Conservation (phyloP, 2,329 filamentous ascomycete species). For the Pseudopyricularia cyperi region DNA sequence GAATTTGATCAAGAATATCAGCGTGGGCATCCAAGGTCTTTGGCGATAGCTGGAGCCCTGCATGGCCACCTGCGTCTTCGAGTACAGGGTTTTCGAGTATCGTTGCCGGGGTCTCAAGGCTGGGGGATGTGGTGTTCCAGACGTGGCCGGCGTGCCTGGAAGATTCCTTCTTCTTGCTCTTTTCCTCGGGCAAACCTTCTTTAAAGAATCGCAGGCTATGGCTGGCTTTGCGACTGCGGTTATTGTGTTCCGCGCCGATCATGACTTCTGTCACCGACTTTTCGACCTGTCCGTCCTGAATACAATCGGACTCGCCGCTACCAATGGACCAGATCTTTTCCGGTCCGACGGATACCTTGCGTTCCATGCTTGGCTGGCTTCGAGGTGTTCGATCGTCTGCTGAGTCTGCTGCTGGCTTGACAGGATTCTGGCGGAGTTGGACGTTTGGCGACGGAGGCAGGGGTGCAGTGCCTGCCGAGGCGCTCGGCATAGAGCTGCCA, state of each 20-base stretch:
- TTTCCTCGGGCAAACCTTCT: constrained; percentile 49
- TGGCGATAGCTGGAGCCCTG: constrained; percentile 5
- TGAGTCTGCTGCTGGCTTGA: constrained; percentile 2
- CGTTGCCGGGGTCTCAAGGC: not conserved
- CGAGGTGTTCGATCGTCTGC: constrained; percentile 17
- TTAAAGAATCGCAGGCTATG: constrained; percentile 56
- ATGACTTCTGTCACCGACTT: constrained; percentile 51
- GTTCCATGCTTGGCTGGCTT: constrained; percentile 25
- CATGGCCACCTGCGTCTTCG: not conserved
- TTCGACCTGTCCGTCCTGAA: constrained; percentile 44
- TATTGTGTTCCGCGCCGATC: constrained; percentile 47
- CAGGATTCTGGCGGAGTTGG: not conserved
- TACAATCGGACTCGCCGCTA: constrained; percentile 31
- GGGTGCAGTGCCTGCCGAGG: not conserved
- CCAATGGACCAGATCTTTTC: constrained; percentile 55
- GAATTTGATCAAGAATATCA: not conserved
- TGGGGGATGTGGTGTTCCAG: not conserved
- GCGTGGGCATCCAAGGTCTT: constrained; percentile 5
- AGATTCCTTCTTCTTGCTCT: constrained; percentile 37
- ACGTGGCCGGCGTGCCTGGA: constrained; percentile 10
- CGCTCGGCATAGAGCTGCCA: not conserved
- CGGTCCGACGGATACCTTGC: constrained; percentile 27
- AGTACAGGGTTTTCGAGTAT: not conserved
- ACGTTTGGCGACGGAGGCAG: not conserved
- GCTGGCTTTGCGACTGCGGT: constrained; percentile 53